Base-by-base conservation (phyloP, 2,329 filamentous ascomycete species). In the Lojkania enalia region DNA sequence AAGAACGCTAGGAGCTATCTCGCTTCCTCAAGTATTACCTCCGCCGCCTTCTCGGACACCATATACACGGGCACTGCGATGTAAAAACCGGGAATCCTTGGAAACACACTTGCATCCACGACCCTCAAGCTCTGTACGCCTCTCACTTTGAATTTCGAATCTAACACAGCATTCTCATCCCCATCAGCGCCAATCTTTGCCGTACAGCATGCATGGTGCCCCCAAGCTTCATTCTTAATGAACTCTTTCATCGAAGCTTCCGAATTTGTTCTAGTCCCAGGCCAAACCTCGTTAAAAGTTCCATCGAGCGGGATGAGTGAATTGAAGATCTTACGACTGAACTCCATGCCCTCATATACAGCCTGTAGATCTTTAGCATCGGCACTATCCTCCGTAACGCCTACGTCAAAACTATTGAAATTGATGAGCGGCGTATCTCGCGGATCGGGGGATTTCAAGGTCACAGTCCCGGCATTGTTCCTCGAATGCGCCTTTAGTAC, bases 321-420 rank as follows among this genome's bases (percentile, higher is more conserved):
- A 3, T 69, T 51, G 35, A 69, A 67, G 21, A 49, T 60, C 42
- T 74, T 64, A 3, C 82, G 76, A 0, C 76, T 71, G 5, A 81
- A 74, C 43, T 74, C 58, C 37, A 86, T 67, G 1, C 75, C 80
- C 57, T 87, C 82, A 21, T 73, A 71, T 12, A 83, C 52, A 0
- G 82, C 80, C 35, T 72, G 57, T 4, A 78, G 66, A 51, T 82
- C 77, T 6, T 80, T 58, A 25, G 79, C 76, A 18, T 69, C 71
- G 55, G 86, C 85, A 31, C 78, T 71, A 77, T 1, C 81, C 54
- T 82, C 80, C 0, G 77, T 77, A 61, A 83, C 82, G 12, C 77
- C 77, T 0, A 69, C 36, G 27, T 55, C 52, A 43, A 63, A 61
- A 42, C 32, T 54, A 37, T 58, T 52, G 51, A 61, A 60, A 31